Evolutionary conservation across 1,139 yeast genomes (phyloP), one percentile per base, ranked within the genome.

Genomic region (Geotrichum reessii): DNA sequence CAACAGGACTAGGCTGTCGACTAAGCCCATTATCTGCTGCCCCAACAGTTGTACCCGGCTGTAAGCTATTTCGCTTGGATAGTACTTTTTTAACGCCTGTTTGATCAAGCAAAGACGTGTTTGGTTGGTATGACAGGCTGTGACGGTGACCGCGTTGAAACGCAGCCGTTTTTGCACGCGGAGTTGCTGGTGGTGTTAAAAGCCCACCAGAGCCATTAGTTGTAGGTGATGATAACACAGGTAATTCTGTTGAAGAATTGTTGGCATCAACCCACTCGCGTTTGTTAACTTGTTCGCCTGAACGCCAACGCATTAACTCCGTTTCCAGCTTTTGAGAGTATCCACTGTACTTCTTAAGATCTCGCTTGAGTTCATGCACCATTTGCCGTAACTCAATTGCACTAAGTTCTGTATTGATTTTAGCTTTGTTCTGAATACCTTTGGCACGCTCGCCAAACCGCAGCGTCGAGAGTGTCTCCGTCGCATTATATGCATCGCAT

Each of bases 371-470:
- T 11, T 31, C 37, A n/a, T 31, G 37, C 37, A 31, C 37, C 64
- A 56, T 71, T 52, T 75, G 75, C 60, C 84, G 75, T 57, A 86
- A 74, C 62, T 83, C 85, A 22, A 76, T 70, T 1, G 83, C 74
- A 63, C 90, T 83, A 51, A 87, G 73, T 64, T 87, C 95, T 5
- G 85, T 79, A 67, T 88, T 88, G 50, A 86, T 78, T 69, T 82
- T 84, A 4, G 90, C 87, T 60, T 76, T 78, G 69, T 87, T 88
- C 68, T 81, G 79, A 63, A 91, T 86, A 52, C 75, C 76, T 71
- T 87, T 88, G 11, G 96, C 95, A 53, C 96, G 76, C 2, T 84
- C 78, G 2, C 96, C 97, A 71, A 91, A 89, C 57, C 96, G 73
- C 58, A 91, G 74, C 0, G 96, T 86, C 5, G 93, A 85, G 14